Percentiles rank a stretch among this genome's conserved stretches.
Evolutionary conservation across 1,284 basidiomycete species (phyloP).

Genomic region (Phenoliferia sp.): DNA sequence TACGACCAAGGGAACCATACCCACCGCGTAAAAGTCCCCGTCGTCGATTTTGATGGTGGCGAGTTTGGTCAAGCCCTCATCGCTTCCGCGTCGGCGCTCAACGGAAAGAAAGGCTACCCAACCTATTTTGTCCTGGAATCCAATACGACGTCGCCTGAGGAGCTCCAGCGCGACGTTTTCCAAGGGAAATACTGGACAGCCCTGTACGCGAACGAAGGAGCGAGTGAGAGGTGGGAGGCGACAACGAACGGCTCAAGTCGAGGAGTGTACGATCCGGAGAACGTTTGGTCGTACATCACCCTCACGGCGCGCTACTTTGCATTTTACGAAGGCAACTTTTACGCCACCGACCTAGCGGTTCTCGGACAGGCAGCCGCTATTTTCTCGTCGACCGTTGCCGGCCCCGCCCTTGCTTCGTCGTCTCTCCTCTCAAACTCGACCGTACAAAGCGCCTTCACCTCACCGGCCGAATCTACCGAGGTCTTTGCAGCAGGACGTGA

Average conservation of each 20-base stretch:
- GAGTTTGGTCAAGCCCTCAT: not conserved
- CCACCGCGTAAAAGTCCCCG: not conserved
- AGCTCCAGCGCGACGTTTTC: conserved; percentile 4
- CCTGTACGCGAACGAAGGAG: not conserved
- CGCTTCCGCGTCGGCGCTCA: not conserved
- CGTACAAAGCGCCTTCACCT: not conserved
- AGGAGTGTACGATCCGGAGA: not conserved
- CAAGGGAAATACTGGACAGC: conserved; percentile 4
- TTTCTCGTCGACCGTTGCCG: not conserved
- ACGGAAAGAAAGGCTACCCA: not conserved
- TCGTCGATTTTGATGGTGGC: conserved; percentile 3
- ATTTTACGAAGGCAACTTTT: not conserved
- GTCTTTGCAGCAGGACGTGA: not conserved
- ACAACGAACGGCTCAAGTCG: not conserved
- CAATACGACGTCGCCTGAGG: not conserved
- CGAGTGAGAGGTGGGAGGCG: conserved; percentile 1
- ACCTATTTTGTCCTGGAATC: not conserved
- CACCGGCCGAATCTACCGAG: not conserved
- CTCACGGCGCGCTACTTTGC: conserved; percentile 4
- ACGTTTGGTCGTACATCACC: not conserved
- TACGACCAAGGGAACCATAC: not conserved
- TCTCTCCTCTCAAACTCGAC: not conserved
- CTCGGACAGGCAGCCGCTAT: not conserved
- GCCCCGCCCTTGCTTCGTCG: not conserved
- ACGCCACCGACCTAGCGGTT: not conserved